Conservation (phyloP, 805 yeast species). For the Sugiyamaella lignohabitans region DNA sequence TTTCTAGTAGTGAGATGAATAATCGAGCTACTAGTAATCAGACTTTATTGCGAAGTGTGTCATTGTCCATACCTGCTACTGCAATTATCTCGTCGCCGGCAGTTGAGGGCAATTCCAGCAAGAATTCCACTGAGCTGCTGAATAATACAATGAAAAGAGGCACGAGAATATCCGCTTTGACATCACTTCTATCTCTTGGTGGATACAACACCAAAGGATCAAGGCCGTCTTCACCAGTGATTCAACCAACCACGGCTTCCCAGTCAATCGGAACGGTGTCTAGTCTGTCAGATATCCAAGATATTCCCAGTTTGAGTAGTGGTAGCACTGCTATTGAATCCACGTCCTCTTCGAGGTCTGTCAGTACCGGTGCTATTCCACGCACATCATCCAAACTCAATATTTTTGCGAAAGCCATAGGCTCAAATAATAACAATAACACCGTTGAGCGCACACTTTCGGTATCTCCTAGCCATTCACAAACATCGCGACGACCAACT, state of each 20-base stretch:
- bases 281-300: not conserved
- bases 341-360: no score
- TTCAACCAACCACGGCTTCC: slow-evolving; percentile 1
- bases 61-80: slow-evolving; percentile 12
- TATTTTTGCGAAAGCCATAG: no score
- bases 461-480: not conserved
- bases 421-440: no score
- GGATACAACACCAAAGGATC: not conserved
- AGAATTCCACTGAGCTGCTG: slow-evolving; percentile 5
- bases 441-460: not conserved
- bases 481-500: not conserved
- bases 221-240: slow-evolving; percentile 2
- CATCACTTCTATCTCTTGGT: slow-evolving; percentile 33
- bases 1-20: slow-evolving; percentile 11
- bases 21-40: slow-evolving; percentile 9
- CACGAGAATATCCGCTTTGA: slow-evolving; percentile 32
- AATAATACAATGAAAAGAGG: slow-evolving; percentile 9
- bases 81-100: slow-evolving; percentile 19
- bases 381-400: no score
- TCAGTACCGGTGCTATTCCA: no score
- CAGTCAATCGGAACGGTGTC: not conserved
- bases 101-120: not conserved
- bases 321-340: not conserved
- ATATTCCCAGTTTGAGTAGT: not conserved
- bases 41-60: slow-evolving; percentile 23